A percentile compares a stretch with the other conserved stretches of the same genome.
Evolutionary conservation across 1,139 yeast genomes (phyloP).

Genomic region (Hyphopichia pseudoburtonii): DNA sequence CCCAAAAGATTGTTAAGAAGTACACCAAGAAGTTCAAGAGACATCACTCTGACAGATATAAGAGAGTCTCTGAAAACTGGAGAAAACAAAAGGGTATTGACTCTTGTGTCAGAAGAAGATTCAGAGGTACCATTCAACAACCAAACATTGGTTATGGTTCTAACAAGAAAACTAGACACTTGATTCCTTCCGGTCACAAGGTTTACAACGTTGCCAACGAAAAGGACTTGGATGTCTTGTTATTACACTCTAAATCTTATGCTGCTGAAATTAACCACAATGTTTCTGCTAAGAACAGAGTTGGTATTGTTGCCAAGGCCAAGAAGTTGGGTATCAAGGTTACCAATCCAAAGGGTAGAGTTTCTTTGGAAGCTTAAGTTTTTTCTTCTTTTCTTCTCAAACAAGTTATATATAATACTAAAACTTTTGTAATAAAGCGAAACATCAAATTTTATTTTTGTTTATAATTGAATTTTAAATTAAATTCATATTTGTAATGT

Average conservation of each 20-base stretch:
- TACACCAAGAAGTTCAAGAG: constrained; percentile 99
- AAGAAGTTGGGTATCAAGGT: constrained; percentile 98
- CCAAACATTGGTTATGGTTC: constrained; percentile 99
- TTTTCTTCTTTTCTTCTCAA: too few species aligned
- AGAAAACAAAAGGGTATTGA: constrained; percentile 99
- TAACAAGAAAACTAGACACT: constrained; percentile 96
- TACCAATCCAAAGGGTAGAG: constrained; percentile 99
- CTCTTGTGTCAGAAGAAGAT: constrained; percentile 99
- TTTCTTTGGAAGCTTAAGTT: constrained; percentile 91
- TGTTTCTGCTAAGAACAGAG: constrained; percentile 98
- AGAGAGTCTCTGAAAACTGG: constrained; percentile 98
- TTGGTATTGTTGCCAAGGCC: constrained; percentile 94
- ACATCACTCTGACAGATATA: constrained; percentile 99
- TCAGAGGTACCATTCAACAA: constrained; percentile 98
- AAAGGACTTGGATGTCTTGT: constrained; percentile 90
- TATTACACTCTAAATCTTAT: constrained; percentile 96
- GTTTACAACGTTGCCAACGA: constrained; percentile 90
- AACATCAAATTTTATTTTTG: too few species aligned
- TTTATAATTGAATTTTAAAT: too few species aligned
- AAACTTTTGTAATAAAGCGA: too few species aligned
- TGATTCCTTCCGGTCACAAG: constrained; percentile 98
- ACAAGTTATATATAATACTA: too few species aligned
- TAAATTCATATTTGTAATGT: too few species aligned
- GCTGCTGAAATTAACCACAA: constrained; percentile 99
- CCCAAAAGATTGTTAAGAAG: constrained; percentile 99